These are phyloP conservation scores for Gossypium rotundifolium DNA, from an alignment of 345 rosid species.

Conservation along the genomic window DNA sequence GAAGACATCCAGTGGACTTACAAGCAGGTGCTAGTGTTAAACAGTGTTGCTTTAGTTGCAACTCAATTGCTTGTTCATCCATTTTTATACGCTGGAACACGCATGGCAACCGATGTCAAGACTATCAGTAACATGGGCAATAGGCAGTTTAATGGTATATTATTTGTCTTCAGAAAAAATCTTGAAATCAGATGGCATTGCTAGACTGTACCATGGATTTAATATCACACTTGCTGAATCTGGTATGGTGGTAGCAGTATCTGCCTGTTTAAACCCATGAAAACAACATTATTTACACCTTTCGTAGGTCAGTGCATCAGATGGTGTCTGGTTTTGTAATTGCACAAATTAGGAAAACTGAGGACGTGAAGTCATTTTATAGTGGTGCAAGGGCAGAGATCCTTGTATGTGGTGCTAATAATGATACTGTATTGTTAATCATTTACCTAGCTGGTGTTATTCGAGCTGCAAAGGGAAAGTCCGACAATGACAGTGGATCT, in stretches of 20 bases:
- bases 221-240: background rate
- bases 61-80: background rate
- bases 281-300: background rate
- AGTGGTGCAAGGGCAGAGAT: background rate
- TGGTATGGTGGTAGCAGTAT: background rate
- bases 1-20: background rate
- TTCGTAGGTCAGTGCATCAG: background rate
- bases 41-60: background rate
- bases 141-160: background rate
- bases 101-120: background rate
- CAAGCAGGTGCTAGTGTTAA: background rate
- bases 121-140: background rate
- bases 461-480: too few species aligned
- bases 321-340: too few species aligned
- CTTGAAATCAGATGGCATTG: background rate
- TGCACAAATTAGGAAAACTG: background rate
- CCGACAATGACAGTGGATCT: too few species aligned
- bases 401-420: background rate
- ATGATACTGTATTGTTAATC: background rate
- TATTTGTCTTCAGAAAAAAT: background rate
- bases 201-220: background rate
- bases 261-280: background rate
- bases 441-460: background rate
- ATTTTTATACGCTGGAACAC: background rate
- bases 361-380: background rate